Evolutionary conservation across 345 rosid species (phyloP), one percentile per base, ranked within the genome.

Genomic region (Citrus glauca): DNA sequence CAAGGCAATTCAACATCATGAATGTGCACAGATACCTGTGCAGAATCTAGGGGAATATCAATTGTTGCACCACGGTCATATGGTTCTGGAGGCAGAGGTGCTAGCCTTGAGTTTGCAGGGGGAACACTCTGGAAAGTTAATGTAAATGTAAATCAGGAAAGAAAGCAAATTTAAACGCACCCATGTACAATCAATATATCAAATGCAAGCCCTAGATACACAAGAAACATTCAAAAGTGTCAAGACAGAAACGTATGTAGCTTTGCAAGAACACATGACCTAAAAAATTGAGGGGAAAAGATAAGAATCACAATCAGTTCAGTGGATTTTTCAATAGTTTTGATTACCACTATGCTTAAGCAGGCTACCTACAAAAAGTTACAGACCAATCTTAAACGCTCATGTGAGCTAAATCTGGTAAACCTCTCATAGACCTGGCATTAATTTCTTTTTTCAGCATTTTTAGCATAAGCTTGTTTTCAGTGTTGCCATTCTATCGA

Each of bases 51-150:
- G 79, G 98, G 92, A 82, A 96, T 91, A 71, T 94, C 95, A 80
- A 88, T 66, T 37, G 98, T 88, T 83, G 95, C 92, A 82, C 92
- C 97, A 17, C 95, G 91, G 50, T 92, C 99, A 83, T 92, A 89
- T 24, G 93, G 97, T 80, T 97, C 99, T 25, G 91, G 96, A 81
- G 98, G 97, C 85, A 97, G 97, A 28, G 99, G 96, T 40, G 97
- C 86, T 80, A 90, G 96, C 87, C 83, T 88, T 67, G 95, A 87
- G 67, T 88, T 84, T 79, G 95, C 94, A 72, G 97, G 84, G 50
- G 93, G 91, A 66, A 89, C 97, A 77, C 83, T 91, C 99, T 97
- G 81, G 69, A 84, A 83, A 84, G 70, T 74, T 60, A 33, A 28
- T 72, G 19, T 76, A 63, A 75, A 76, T 27, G 70, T 40, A 69